Evolutionary conservation across 495 filamentous ascomycete species (phyloP).

Genomic region (Aspergillus haitiensis): DNA sequence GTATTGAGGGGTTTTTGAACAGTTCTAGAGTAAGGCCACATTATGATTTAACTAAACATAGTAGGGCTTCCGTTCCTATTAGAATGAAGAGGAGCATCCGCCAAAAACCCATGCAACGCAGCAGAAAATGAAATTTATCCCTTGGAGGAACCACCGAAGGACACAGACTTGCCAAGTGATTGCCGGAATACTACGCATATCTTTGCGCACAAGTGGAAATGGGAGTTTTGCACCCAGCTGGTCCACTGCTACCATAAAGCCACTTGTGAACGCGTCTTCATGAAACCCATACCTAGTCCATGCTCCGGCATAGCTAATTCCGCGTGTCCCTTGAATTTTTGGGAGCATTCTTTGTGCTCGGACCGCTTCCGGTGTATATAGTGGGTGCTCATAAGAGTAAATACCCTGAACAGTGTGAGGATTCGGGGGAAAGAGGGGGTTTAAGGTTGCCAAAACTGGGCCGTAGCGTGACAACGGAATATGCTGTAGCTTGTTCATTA

Average conservation of each 20-base stretch:
- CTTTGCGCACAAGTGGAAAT: neutral
- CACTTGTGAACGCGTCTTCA: slow-evolving; percentile 14
- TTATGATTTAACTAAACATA: no score
- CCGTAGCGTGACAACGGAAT: slow-evolving; percentile 1
- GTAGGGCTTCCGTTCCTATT: no score
- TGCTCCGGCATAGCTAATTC: slow-evolving; percentile 13
- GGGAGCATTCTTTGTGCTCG: slow-evolving; percentile 5
- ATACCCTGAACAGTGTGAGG: slow-evolving; percentile 1
- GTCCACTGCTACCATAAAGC: neutral
- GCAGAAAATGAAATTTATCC: neutral
- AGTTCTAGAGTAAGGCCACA: no score
- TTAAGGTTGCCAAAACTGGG: slow-evolving; percentile 4
- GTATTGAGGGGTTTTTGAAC: no score
- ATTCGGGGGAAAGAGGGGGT: slow-evolving; percentile 5
- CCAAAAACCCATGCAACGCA: neutral
- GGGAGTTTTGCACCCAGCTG: slow-evolving; percentile 5
- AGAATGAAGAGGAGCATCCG: no score
- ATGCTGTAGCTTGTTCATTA: slow-evolving; percentile 6
- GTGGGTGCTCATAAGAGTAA: slow-evolving; percentile 8
- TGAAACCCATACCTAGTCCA: slow-evolving; percentile 18
- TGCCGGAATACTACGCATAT: neutral
- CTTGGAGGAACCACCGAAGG: no score
- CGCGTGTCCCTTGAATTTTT: slow-evolving; percentile 5
- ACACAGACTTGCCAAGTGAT: no score
- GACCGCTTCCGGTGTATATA: neutral